phyloP scores from a whole-genome alignment of 768 basidiomycete genomes.

The Rhizopogon roseolus region DNA sequence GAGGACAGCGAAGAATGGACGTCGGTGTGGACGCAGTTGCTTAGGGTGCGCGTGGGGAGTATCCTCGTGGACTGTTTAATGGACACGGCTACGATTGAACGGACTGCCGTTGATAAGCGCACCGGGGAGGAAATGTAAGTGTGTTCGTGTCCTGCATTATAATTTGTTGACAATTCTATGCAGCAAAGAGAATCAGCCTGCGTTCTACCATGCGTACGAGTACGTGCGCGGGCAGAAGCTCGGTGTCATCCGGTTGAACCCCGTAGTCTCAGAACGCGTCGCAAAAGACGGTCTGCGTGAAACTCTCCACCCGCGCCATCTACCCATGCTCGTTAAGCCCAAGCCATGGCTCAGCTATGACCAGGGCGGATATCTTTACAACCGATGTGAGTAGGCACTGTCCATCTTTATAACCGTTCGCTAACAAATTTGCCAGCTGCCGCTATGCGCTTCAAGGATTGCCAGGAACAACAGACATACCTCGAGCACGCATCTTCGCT shows the following conservation, averaged over 20 bases:
- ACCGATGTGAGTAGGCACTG: slow-evolving; percentile 48
- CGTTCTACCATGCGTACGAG: slow-evolving; percentile 90
- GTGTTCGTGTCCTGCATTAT: background rate
- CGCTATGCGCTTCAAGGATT: slow-evolving; percentile 93
- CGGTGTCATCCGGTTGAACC: slow-evolving; percentile 88
- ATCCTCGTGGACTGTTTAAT: slow-evolving; percentile 81
- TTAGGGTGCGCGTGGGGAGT: slow-evolving; percentile 75
- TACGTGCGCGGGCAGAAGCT: slow-evolving; percentile 90
- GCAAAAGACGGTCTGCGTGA: slow-evolving; percentile 66
- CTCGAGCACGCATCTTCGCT: slow-evolving; percentile 66
- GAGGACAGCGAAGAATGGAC: slow-evolving; percentile 68
- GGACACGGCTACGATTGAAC: slow-evolving; percentile 73
- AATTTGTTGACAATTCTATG: slow-evolving; percentile 2
- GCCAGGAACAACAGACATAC: slow-evolving; percentile 76
- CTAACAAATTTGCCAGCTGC: slow-evolving; percentile 34
- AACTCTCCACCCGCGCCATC: slow-evolving; percentile 85
- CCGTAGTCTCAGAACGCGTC: slow-evolving; percentile 70
- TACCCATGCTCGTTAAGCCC: slow-evolving; percentile 93
- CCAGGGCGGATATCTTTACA: slow-evolving; percentile 81
- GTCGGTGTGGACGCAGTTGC: slow-evolving; percentile 76
- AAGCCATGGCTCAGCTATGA: slow-evolving; percentile 79
- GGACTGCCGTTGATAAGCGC: slow-evolving; percentile 50
- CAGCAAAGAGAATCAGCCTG: slow-evolving; percentile 79
- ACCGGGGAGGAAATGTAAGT: slow-evolving; percentile 63
- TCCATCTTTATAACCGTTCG: background rate